Percentiles rank a stretch among this genome's conserved stretches.
Evolutionary conservation across 352 stramenopile genomes (phyloP).

Genomic region (Pythium rhizo-oryzae): DNA sequence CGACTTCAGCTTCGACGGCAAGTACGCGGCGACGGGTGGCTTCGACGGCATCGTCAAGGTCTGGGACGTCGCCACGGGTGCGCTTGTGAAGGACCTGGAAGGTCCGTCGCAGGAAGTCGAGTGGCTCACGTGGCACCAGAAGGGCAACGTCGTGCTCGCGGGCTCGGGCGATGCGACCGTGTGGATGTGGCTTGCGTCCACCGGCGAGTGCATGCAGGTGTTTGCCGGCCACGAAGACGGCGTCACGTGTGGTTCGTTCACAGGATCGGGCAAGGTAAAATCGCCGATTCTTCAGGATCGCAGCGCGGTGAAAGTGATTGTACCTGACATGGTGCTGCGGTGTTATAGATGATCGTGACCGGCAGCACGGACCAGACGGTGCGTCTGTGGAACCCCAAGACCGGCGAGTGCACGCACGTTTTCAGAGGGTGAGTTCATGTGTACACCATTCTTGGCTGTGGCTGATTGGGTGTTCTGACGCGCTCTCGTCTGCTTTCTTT

Average conservation of each 20-base stretch:
- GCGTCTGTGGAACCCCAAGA: conserved; percentile 96
- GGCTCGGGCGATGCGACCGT: conserved; percentile 87
- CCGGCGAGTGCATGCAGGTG: conserved; percentile 97
- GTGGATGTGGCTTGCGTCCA: conserved; percentile 95
- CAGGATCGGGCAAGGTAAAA: conserved; percentile 91
- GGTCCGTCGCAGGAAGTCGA: conserved; percentile 91
- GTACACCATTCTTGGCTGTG: neutral
- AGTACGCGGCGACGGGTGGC: conserved; percentile 84
- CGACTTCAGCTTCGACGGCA: conserved; percentile 88
- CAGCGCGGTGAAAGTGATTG: neutral
- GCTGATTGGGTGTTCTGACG: neutral
- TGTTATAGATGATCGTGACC: conserved; percentile 88
- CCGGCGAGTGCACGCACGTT: conserved; percentile 91
- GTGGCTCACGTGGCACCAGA: conserved; percentile 92
- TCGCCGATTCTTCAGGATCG: neutral
- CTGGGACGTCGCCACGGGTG: conserved; percentile 87
- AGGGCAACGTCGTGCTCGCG: conserved; percentile 89
- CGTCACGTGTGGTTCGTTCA: conserved; percentile 95
- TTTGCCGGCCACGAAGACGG: conserved; percentile 97
- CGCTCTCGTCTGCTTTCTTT: neutral
- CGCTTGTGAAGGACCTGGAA: conserved; percentile 81
- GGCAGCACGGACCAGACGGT: conserved; percentile 94
- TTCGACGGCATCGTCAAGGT: conserved; percentile 89
- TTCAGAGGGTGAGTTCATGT: conserved; percentile 67
- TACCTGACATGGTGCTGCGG: neutral